Evolutionary conservation across 345 rosid species (phyloP).

Genomic region (Zanthoxylum bungeanum): DNA sequence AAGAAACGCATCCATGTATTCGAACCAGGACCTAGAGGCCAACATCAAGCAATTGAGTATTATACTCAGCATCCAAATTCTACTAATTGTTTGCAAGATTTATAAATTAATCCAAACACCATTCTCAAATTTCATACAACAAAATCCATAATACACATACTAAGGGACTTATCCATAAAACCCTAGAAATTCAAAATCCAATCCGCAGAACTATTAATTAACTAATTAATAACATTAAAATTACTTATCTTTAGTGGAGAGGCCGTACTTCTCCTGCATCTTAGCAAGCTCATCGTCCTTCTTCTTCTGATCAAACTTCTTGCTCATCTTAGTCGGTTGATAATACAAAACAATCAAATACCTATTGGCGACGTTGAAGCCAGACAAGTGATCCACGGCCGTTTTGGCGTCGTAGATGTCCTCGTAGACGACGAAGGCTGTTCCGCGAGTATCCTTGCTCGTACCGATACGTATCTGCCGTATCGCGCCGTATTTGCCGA

Average conservation of each 20-base stretch:
- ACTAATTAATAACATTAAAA: too few relatives aligned
- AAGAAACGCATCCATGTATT: too few relatives aligned
- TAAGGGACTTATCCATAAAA: not conserved
- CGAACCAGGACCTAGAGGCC: too few relatives aligned
- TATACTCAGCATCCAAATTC: not conserved
- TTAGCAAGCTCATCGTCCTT: slow-evolving; percentile 75
- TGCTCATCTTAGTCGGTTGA: slow-evolving; percentile 93
- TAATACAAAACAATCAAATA: slow-evolving; percentile 86
- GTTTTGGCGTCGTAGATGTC: slow-evolving; percentile 97
- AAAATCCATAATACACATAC: not conserved
- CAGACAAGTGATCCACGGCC: slow-evolving; percentile 95
- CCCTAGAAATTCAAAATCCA: not conserved
- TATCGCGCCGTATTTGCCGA: slow-evolving; percentile 95
- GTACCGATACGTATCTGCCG: slow-evolving; percentile 94
- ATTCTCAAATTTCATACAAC: not conserved
- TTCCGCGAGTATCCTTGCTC: slow-evolving; percentile 86
- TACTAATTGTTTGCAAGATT: not conserved
- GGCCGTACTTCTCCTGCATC: slow-evolving; percentile 94
- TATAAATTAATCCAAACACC: not conserved
- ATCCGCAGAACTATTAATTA: not conserved
- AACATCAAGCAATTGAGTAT: too few relatives aligned
- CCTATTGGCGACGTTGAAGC: slow-evolving; percentile 94
- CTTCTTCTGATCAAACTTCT: slow-evolving; percentile 94
- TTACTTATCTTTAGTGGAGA: slow-evolving; percentile 83
- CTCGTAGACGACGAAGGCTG: slow-evolving; percentile 94